These are phyloP conservation scores for Aspergillus conjunctus DNA, from an alignment of 495 filamentous ascomycete species.

Conservation along the genomic window DNA sequence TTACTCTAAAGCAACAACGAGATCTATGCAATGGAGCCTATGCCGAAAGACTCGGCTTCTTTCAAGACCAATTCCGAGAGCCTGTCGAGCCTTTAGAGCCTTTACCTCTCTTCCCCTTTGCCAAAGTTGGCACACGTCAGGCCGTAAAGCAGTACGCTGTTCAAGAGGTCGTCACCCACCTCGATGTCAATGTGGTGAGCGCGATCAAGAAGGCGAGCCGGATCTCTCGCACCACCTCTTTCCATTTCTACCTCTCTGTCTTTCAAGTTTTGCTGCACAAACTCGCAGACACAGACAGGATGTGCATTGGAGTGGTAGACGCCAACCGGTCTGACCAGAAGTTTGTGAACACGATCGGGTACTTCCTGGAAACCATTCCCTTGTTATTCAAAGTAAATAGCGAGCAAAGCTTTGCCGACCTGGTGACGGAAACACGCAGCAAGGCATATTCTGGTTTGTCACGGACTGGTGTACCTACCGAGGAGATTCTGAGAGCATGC, in stretches of 20 bases:
- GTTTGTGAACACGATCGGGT: constrained; percentile 40
- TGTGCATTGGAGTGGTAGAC: constrained; percentile 50
- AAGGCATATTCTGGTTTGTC: constrained; percentile 30
- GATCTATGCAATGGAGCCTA: too few species aligned
- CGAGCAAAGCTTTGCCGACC: constrained; percentile 22
- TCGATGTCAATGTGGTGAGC: constrained; percentile 21
- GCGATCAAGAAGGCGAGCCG: constrained; percentile 28
- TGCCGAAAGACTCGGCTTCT: too few species aligned
- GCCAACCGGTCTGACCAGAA: constrained; percentile 38
- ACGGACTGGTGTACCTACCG: constrained; percentile 46
- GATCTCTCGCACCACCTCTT: constrained; percentile 33
- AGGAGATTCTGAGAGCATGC: constrained; percentile 44
- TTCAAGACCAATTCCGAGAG: too few species aligned
- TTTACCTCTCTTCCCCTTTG: too few species aligned
- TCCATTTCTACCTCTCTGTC: constrained; percentile 48
- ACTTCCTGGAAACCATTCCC: constrained; percentile 53
- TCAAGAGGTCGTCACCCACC: constrained; percentile 8
- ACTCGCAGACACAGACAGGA: constrained; percentile 28
- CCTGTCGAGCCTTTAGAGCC: too few species aligned
- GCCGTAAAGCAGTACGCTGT: too few species aligned
- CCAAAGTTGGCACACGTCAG: constrained; percentile 12
- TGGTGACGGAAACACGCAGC: constrained; percentile 21
- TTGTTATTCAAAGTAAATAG: constrained; percentile 33
- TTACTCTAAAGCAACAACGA: too few species aligned
- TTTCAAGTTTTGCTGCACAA: constrained; percentile 36